Evolutionary conservation across 2,329 filamentous ascomycete genomes (phyloP).

Genomic region (Fusarium veterinarium): DNA sequence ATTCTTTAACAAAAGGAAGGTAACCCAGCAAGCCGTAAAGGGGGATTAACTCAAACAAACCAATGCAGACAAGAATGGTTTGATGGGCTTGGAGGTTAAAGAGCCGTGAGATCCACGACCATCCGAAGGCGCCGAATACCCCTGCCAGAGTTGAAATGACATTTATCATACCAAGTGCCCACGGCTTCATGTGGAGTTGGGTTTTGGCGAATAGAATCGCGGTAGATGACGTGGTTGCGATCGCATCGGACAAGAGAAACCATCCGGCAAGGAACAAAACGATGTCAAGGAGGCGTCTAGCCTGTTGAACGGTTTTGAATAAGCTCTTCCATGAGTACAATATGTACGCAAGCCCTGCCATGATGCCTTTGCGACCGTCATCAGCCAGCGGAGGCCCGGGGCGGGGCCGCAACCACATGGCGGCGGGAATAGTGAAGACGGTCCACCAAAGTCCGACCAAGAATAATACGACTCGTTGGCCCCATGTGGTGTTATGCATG

Average conservation of each 20-base stretch:
- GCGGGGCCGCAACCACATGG: slow-evolving; percentile 86
- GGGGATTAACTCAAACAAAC: slow-evolving; percentile 90
- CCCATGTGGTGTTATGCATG: slow-evolving; percentile 83
- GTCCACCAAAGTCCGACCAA: slow-evolving; percentile 94
- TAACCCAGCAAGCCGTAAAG: slow-evolving; percentile 92
- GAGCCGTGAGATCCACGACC: slow-evolving; percentile 80
- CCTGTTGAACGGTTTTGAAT: slow-evolving; percentile 81
- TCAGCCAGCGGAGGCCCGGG: slow-evolving; percentile 83
- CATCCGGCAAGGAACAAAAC: slow-evolving; percentile 85
- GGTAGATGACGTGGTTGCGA: slow-evolving; percentile 93
- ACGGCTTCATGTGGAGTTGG: slow-evolving; percentile 87
- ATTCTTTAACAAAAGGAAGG: slow-evolving; percentile 78
- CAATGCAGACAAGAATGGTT: slow-evolving; percentile 92
- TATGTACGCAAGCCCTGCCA: slow-evolving; percentile 76
- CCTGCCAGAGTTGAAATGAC: slow-evolving; percentile 89
- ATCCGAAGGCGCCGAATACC: slow-evolving; percentile 88
- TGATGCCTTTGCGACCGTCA: slow-evolving; percentile 51
- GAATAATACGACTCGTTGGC: slow-evolving; percentile 87
- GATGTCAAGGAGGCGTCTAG: slow-evolving; percentile 77
- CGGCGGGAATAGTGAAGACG: slow-evolving; percentile 87
- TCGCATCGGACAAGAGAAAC: slow-evolving; percentile 94
- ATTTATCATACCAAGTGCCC: slow-evolving; percentile 90
- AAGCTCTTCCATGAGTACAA: slow-evolving; percentile 88
- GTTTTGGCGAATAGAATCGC: slow-evolving; percentile 97
- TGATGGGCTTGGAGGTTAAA: slow-evolving; percentile 81